Conservation (phyloP, 2,329 filamentous ascomycete genomes). For the Trichoderma gracile region DNA sequence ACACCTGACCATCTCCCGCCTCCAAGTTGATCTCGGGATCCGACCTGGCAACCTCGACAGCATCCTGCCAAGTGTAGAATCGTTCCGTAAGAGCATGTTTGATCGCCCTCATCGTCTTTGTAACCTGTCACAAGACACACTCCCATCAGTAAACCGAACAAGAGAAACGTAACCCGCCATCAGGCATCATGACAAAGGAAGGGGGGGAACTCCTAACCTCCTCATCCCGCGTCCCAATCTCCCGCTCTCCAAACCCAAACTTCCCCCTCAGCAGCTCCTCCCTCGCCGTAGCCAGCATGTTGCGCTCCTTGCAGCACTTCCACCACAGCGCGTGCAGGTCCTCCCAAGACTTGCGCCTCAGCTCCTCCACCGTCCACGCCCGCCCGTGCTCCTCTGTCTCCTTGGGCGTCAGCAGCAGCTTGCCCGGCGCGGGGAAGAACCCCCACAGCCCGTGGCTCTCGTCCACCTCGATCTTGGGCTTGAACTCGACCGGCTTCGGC, state of each 20-base stretch:
- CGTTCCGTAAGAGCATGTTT: constrained; percentile 84
- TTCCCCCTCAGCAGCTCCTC: constrained; percentile 67
- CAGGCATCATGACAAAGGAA: background rate
- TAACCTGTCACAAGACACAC: constrained; percentile 56
- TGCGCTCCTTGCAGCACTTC: constrained; percentile 88
- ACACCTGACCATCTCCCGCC: constrained; percentile 50
- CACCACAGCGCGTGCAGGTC: constrained; percentile 93
- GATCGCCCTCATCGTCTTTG: constrained; percentile 76
- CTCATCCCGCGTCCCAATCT: constrained; percentile 63
- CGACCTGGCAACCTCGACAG: constrained; percentile 61
- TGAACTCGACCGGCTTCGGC: constrained; percentile 66
- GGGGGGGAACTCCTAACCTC: constrained; percentile 55
- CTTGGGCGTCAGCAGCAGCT: constrained; percentile 69
- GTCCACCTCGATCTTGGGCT: constrained; percentile 61
- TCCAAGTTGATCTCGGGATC: constrained; percentile 67
- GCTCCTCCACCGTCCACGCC: constrained; percentile 80
- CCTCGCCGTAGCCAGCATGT: constrained; percentile 78
- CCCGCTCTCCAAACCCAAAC: constrained; percentile 71
- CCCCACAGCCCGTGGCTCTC: constrained; percentile 85
- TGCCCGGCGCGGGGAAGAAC: constrained; percentile 76
- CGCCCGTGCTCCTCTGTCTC: constrained; percentile 74
- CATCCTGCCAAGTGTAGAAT: constrained; percentile 85
- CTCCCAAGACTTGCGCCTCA: constrained; percentile 88
- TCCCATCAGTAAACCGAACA: background rate
- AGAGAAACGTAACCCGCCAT: no score